A percentile compares a stretch with the other conserved stretches of the same genome.
Evolutionary conservation across 306 rosid species (phyloP).

Genomic region (Quillaja saponaria): DNA sequence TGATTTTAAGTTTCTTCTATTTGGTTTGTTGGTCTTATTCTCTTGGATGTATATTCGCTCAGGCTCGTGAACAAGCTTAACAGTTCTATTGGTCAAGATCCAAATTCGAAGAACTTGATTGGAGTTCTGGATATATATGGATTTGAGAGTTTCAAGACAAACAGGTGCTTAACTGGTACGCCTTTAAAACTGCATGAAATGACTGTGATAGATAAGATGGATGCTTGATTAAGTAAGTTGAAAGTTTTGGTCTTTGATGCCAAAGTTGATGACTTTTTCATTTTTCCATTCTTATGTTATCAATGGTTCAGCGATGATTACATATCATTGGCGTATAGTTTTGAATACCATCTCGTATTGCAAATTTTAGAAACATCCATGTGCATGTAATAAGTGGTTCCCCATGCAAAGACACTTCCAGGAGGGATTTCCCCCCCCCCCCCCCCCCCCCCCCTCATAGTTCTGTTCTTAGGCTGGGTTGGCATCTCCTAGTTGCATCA

Average conservation of each 20-base stretch:
- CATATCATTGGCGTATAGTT: background rate
- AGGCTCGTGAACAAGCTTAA: conserved; percentile 94
- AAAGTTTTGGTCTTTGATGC: conserved; percentile 16
- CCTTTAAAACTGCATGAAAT: conserved; percentile 39
- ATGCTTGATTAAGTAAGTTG: conserved; percentile 19
- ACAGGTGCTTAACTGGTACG: conserved; percentile 86
- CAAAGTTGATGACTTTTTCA: conserved; percentile 9
- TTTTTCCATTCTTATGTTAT: conserved; percentile 2
- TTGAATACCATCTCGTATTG: conserved; percentile 7
- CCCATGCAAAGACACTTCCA: background rate
- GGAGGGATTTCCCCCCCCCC: no score
- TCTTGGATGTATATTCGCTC: conserved; percentile 23
- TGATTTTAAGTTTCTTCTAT: background rate
- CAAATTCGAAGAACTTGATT: conserved; percentile 67
- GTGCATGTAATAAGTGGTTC: no score
- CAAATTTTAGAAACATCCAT: no score
- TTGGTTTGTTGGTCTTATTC: background rate
- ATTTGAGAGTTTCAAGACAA: conserved; percentile 99
- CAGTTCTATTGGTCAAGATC: conserved; percentile 93
- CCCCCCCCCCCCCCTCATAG: no score
- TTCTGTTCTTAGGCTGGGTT: conserved; percentile 9
- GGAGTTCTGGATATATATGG: conserved; percentile 99
- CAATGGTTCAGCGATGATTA: background rate
- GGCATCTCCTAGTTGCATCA: conserved; percentile 3
- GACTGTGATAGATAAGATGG: conserved; percentile 15